Conservation (phyloP, 2,329 filamentous ascomycete genomes). For the Aspergillus ochraceoroseus region DNA sequence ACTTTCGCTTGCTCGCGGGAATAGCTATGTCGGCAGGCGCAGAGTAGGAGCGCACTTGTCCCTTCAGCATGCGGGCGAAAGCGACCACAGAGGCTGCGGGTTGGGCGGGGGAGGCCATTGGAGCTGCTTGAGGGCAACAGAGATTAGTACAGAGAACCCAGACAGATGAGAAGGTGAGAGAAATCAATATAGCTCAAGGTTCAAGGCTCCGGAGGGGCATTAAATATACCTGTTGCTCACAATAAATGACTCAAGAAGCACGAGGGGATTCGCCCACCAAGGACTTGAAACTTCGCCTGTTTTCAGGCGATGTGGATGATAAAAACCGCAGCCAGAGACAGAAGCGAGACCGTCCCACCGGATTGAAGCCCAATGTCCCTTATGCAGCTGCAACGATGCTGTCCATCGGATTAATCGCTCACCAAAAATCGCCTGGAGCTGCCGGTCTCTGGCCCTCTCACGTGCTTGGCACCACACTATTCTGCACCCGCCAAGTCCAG, state of each 20-base stretch:
- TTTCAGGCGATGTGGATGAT: constrained; percentile 8
- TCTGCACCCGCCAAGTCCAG: too few relatives aligned
- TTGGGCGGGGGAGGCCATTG: constrained; percentile 28
- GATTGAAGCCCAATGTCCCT: constrained; percentile 2
- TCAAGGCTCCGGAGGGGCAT: not conserved
- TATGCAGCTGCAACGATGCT: constrained; percentile 4
- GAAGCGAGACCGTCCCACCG: constrained; percentile 1
- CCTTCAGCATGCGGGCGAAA: constrained; percentile 35
- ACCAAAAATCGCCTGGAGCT: too few relatives aligned
- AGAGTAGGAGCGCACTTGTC: constrained; percentile 44
- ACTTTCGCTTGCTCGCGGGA: constrained; percentile 80
- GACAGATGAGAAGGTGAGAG: not conserved
- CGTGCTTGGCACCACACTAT: too few relatives aligned
- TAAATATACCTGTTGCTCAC: constrained; percentile 1
- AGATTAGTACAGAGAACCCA: constrained; percentile 2
- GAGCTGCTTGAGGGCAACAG: not conserved
- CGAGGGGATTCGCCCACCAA: constrained; percentile 1
- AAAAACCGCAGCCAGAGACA: constrained; percentile 8
- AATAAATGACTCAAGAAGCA: constrained; percentile 14
- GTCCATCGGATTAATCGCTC: constrained; percentile 5
- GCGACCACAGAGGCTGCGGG: constrained; percentile 32
- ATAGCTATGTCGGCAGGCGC: constrained; percentile 50
- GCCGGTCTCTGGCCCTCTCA: too few relatives aligned
- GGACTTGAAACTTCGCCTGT: not conserved
- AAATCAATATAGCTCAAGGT: not conserved